Evolutionary conservation across 305 asterid species (phyloP), one percentile per base, ranked within the genome.

Genomic region (Striga hermonthica): DNA sequence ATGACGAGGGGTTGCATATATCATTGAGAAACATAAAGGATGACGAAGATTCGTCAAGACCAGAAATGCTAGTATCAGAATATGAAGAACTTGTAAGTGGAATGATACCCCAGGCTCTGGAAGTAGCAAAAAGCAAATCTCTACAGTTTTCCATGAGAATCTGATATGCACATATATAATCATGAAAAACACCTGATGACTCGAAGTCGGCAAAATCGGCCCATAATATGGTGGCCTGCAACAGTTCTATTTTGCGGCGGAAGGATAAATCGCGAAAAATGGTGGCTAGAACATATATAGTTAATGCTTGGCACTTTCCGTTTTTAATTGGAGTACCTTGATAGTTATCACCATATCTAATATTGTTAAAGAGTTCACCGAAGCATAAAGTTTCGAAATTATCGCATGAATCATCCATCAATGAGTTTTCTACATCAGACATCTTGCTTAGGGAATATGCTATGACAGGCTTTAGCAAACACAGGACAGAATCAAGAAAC

Each of bases 311-410:
- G 81, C 74, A 71, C 72, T 77, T 72, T 15, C 82, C 83, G 14
- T 76, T 82, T 77, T 67, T 83, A 40, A 64, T 58, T 10, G 74
- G 67, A 74, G 74, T 49, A 70, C 67, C 80, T 67, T 58, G 68
- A 72, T 76, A 73, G 60, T 69, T 75, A 38, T 68, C 77, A 57
- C 35, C 60, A 50, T 41, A 63, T 73, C 72, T 79, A 65, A 90
- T 78, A 74, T 75, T 78, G 68, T 62, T 68, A 71, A 90, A 84
- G 70, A 93, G 91, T 76, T 83, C 96, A 62, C 82, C 79, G 28
- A 90, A 93, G 88, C 99, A 93, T 70, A 93, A 66, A 37, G 96
- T 83, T 79, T 93, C 99, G 74, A 88, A 88, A 77, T 77, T 81
- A 57, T 79, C 78, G 75, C 83, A 86, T 16, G 87, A 74, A 77